Conservation (phyloP, 2,329 filamentous ascomycete genomes). For the Gliomastix tumulicola region DNA sequence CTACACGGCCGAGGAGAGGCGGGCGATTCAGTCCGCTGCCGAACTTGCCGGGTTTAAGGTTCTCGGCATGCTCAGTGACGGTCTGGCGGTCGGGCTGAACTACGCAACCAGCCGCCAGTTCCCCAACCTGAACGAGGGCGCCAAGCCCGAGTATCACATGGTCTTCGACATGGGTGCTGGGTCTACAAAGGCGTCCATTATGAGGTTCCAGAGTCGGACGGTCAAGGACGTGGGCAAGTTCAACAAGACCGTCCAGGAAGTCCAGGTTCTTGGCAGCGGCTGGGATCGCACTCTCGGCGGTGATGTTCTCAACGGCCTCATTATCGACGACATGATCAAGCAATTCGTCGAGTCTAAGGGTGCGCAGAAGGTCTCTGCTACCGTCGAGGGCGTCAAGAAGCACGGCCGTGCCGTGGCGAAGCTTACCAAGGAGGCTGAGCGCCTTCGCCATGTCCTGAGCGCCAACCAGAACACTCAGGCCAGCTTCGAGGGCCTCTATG, state of each 20-base stretch:
- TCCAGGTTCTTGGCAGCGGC: slow-evolving; percentile 78
- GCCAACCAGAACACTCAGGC: slow-evolving; percentile 78
- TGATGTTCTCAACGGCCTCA: slow-evolving; percentile 79
- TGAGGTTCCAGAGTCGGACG: slow-evolving; percentile 81
- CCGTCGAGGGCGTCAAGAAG: slow-evolving; percentile 54
- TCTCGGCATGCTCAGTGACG: slow-evolving; percentile 79
- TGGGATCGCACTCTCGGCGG: slow-evolving; percentile 90
- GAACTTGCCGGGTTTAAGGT: slow-evolving; percentile 84
- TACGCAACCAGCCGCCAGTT: slow-evolving; percentile 91
- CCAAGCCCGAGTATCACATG: slow-evolving; percentile 83
- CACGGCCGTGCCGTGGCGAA: slow-evolving; percentile 85
- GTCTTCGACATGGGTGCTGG: slow-evolving; percentile 98
- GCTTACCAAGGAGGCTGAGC: slow-evolving; percentile 88
- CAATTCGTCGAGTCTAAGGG: slow-evolving; percentile 67
- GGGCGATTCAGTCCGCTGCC: slow-evolving; percentile 76
- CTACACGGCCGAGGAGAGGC: slow-evolving; percentile 85
- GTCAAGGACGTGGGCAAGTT: slow-evolving; percentile 89
- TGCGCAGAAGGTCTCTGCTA: slow-evolving; percentile 58
- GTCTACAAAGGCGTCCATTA: slow-evolving; percentile 80
- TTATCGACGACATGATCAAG: slow-evolving; percentile 81
- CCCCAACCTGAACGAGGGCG: slow-evolving; percentile 73
- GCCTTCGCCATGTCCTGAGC: slow-evolving; percentile 80
- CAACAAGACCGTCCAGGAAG: slow-evolving; percentile 96
- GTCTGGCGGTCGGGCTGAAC: slow-evolving; percentile 86
- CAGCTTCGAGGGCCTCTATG: slow-evolving; percentile 82